A percentile compares a stretch with the other conserved stretches of the same genome.
Conservation (phyloP, 495 filamentous ascomycete species). For the Lasiosphaeria hispida region DNA sequence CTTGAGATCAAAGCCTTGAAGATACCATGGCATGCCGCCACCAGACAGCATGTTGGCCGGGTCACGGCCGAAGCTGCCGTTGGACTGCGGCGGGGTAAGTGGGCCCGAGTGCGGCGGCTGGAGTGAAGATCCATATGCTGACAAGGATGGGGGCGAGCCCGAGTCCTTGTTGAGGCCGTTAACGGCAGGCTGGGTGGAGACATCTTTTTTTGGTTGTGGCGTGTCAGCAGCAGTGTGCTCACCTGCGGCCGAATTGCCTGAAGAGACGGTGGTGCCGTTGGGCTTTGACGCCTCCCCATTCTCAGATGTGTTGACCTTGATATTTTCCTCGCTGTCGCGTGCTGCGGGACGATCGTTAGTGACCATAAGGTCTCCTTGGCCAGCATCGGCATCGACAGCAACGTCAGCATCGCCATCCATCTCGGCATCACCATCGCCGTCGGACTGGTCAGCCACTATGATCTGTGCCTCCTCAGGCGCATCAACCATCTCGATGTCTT, state of each 20-base stretch:
- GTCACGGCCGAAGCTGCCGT: constrained; percentile 40
- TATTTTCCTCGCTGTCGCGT: constrained; percentile 30
- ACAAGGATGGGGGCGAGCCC: constrained; percentile 37
- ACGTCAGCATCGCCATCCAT: constrained; percentile 21
- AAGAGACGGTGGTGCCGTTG: constrained; percentile 33
- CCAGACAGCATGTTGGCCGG: constrained; percentile 57
- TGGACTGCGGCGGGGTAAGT: constrained; percentile 48
- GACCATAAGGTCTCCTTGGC: constrained; percentile 19
- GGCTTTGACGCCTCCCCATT: constrained; percentile 28
- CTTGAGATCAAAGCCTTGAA: constrained; percentile 72
- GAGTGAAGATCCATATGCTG: constrained; percentile 11
- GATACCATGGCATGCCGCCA: constrained; percentile 86
- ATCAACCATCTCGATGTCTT: constrained; percentile 48
- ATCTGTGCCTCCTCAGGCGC: constrained; percentile 43
- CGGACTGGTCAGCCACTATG: constrained; percentile 36
- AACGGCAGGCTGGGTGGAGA: constrained; percentile 16
- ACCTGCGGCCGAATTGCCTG: constrained; percentile 19
- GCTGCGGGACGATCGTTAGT: constrained; percentile 11
- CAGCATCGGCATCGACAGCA: constrained; percentile 7
- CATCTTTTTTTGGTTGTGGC: constrained; percentile 14
- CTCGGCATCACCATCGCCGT: constrained; percentile 22
- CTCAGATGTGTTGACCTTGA: constrained; percentile 43
- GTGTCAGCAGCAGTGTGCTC: constrained; percentile 12
- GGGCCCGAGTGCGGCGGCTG: constrained; percentile 25
- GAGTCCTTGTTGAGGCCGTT: constrained; percentile 34